phyloP scores from a whole-genome alignment of 768 basidiomycete genomes.

The Pholiota microspora region DNA sequence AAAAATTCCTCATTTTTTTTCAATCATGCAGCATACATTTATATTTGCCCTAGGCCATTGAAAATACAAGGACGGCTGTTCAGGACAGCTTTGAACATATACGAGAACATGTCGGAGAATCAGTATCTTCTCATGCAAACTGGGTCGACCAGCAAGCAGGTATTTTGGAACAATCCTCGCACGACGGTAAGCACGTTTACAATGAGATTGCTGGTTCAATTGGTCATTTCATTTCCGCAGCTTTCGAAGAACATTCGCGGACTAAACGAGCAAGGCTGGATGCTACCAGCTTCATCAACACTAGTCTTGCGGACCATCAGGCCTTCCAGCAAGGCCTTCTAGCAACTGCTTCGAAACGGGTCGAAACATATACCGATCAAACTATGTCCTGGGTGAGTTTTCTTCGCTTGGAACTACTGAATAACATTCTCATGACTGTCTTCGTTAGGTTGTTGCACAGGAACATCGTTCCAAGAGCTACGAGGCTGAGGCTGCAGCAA shows the following conservation, averaged over 20 bases:
- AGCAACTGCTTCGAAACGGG: slow-evolving; percentile 45
- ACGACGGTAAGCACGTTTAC: slow-evolving; percentile 16
- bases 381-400: slow-evolving; percentile 52
- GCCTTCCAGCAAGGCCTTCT: slow-evolving; percentile 49
- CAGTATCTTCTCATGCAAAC: slow-evolving; percentile 48
- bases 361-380: slow-evolving; percentile 36
- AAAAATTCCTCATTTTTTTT: not conserved
- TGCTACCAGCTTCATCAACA: slow-evolving; percentile 45
- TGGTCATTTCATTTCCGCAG: slow-evolving; percentile 28
- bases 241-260: slow-evolving; percentile 57
- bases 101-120: slow-evolving; percentile 41
- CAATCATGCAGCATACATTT: not conserved
- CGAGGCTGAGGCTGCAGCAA: slow-evolving; percentile 36
- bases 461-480: slow-evolving; percentile 26
- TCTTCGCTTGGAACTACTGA: not conserved
- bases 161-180: slow-evolving; percentile 24
- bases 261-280: slow-evolving; percentile 72
- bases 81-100: slow-evolving; percentile 42
- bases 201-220: not conserved
- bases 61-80: slow-evolving; percentile 36
- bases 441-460: slow-evolving; percentile 30
- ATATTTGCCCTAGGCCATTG: slow-evolving; percentile 35
- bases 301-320: slow-evolving; percentile 52
- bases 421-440: slow-evolving; percentile 1
- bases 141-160: slow-evolving; percentile 51